Evolutionary conservation across 2,329 filamentous ascomycete genomes (phyloP), one percentile per base, ranked within the genome.

Genomic region (Seiridium cupressi): DNA sequence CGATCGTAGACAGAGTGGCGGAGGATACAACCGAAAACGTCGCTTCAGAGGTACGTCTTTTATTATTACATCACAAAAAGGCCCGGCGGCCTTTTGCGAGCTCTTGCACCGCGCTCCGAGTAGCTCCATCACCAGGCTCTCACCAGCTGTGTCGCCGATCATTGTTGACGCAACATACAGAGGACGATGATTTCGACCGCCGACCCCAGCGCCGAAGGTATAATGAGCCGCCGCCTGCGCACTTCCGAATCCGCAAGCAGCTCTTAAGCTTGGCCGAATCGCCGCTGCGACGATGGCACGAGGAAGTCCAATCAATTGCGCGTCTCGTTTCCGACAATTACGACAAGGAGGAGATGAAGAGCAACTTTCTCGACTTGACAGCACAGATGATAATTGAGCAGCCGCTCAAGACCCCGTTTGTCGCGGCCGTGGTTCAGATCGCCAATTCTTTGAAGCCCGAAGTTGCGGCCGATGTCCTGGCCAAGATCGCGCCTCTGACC

Each of bases 351-450:
- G 89, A 93, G 66, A 79, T 96, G 58, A 88, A 88, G 65, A 84
- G 81, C 38, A 86, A 83, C 55, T 96, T 96, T 73, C 80, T 91
- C 65, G 85, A 89, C 60, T 83, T 96, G 36, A 81, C 88, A 6
- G 78, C 93, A 61, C 91, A 94, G 75, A 82, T 98, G 65, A 83
- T 90, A 48, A 74, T 92, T 42, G 95, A 99, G 77, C 95, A 99
- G 77, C 95, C 95, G 1, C 89, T 99, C 75, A 98, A 98, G 81
- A 96, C 93, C n/a, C 94, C 95, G 0, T 98, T 97, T 72, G 84
- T 96, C 44, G 93, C 93, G 8, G 92, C 91, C 26, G 88, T 94
- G 11, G 84, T 96, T 48, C 83, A 97, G 60, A 84, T 92, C 60
- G 84, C 89, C 65, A 97, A 98, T 77, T 84, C 86, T 34, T 78